Percentiles rank a stretch among this genome's conserved stretches.
Conservation (phyloP, 2,329 filamentous ascomycete genomes). For the Fusarium sp. region DNA sequence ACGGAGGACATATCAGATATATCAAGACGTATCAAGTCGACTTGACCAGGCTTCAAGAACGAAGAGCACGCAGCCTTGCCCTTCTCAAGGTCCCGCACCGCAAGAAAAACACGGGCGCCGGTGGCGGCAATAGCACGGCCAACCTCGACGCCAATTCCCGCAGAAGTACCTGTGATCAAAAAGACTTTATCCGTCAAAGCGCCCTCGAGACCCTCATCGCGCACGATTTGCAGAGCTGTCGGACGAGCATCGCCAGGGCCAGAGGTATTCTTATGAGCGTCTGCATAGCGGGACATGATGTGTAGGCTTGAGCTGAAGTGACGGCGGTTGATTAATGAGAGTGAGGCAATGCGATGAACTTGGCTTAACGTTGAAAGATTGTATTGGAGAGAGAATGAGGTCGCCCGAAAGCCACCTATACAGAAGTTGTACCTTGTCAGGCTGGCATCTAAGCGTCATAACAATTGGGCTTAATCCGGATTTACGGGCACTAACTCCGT, state of each 20-base stretch:
- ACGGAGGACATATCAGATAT: slow-evolving; percentile 35
- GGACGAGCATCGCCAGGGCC: slow-evolving; percentile 48
- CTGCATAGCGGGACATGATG: slow-evolving; percentile 13
- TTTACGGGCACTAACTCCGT: neutral
- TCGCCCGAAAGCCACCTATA: neutral
- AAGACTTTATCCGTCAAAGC: slow-evolving; percentile 48
- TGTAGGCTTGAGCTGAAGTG: neutral
- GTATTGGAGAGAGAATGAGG: neutral
- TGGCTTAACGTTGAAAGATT: neutral
- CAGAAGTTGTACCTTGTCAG: too few relatives aligned
- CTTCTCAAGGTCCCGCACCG: slow-evolving; percentile 27
- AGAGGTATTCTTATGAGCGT: neutral
- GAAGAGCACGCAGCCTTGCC: neutral
- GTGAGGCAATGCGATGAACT: neutral
- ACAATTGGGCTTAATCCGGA: neutral
- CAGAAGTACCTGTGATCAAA: slow-evolving; percentile 54
- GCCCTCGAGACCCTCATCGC: slow-evolving; percentile 46
- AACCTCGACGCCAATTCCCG: slow-evolving; percentile 56
- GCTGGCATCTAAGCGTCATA: neutral
- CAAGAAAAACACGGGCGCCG: slow-evolving; percentile 32
- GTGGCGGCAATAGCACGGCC: slow-evolving; percentile 54
- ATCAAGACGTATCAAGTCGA: slow-evolving; percentile 33
- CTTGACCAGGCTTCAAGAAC: slow-evolving; percentile 6
- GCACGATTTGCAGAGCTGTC: slow-evolving; percentile 51
- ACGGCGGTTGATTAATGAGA: fast-evolving